Base-by-base conservation (phyloP, 2,329 filamentous ascomycete species). In the Onygena corvina region DNA sequence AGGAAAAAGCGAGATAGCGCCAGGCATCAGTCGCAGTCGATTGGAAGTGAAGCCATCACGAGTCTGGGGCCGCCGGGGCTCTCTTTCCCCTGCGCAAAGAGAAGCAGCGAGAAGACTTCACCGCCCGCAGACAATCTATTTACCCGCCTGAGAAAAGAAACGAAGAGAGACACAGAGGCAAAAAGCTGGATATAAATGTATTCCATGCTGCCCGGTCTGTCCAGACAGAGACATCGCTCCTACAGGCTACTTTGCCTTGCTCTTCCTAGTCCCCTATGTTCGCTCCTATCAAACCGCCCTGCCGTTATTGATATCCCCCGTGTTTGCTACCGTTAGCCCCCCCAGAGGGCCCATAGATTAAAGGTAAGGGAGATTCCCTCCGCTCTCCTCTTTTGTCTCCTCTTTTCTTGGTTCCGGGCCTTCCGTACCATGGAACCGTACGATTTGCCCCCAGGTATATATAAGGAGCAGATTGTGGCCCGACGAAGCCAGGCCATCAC, bases 231-330 rank as follows among this genome's bases (percentile, higher is more conserved):
- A 42, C 21, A 42, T 12, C 5, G 4, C 8, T 42, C 38, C 12
- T 42, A 27, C 38, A 42, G 27, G 7, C 21, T 14, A n/a, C 38
- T 23, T 14, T 42, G 16, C 21, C 16, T 42, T 27, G n/a, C n/a
- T n/a, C n/a, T n/a, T n/a, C n/a, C n/a, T n/a, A n/a, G n/a, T n/a
- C n/a, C n/a, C n/a, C n/a, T n/a, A n/a, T 42, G 38, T 23, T 25
- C 23, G 11, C 16, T n/a, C 11, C 12, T 20, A 8, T 27, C 21
- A 29, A 42, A 42, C 38, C 8, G 9, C 21, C 16, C 38, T 42
- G 38, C 38, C 21, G 38, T 21, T 42, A 42, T 42, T 27, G 38
- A 42, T 42, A 42, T 21, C 38, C n/a, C n/a, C 9, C 5, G 21
- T 16, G 38, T 42, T 42, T 42, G 38, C 14, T 11, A 6, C 21